Conservation (phyloP, 331 rosid genomes). For the Quercus tomentella region DNA sequence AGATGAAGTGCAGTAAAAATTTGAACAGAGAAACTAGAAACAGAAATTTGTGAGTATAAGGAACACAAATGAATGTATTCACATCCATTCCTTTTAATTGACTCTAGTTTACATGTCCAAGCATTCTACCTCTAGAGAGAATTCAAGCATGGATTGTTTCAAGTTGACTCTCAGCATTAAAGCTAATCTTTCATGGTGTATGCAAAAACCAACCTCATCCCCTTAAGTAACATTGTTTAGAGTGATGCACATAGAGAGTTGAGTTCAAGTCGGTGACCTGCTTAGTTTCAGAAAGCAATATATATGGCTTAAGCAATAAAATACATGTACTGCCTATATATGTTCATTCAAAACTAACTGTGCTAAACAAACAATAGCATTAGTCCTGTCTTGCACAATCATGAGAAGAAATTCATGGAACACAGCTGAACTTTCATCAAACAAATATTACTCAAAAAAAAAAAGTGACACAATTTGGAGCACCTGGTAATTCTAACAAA, state of each 20-base stretch:
- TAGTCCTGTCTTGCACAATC: too few relatives aligned
- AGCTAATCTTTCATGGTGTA: not conserved
- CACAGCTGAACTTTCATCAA: not conserved
- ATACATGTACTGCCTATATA: too few relatives aligned
- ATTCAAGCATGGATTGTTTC: not conserved
- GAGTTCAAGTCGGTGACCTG: not conserved
- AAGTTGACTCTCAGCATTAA: not conserved
- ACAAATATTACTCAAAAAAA: not conserved
- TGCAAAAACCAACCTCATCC: not conserved
- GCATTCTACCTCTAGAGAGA: not conserved
- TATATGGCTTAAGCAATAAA: too few relatives aligned
- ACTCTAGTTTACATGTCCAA: not conserved
- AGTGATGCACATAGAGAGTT: not conserved
- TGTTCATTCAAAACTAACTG: not conserved
- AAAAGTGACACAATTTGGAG: not conserved
- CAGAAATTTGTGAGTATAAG: not conserved
- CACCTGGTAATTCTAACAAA: not conserved
- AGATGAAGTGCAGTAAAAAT: slow-evolving; percentile 35
- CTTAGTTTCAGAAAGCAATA: not conserved
- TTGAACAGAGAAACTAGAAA: not conserved
- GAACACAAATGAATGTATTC: not conserved
- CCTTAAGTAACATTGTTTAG: not conserved
- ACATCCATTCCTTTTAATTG: not conserved
- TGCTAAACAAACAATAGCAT: not conserved
- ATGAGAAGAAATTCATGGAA: not conserved